Conservation (phyloP, 129 eudicot genomes). For the Dittrichia graveolens region DNA sequence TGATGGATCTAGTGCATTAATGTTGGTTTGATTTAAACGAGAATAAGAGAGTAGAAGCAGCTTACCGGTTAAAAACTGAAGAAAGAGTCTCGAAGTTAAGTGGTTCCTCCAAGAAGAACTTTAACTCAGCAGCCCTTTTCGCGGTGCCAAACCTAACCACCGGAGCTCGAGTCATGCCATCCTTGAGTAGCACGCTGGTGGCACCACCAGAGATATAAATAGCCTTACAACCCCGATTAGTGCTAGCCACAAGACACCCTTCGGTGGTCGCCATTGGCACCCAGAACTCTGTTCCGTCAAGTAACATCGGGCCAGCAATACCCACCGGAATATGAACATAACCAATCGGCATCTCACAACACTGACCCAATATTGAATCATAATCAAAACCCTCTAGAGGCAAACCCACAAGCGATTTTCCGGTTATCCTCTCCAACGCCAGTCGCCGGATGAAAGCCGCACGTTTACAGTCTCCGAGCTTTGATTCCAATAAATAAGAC, state of each 20-base stretch:
- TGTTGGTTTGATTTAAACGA: no score
- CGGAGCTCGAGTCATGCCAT: slow-evolving; percentile 81
- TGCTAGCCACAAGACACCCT: slow-evolving; percentile 72
- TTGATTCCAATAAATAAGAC: slow-evolving; percentile 56
- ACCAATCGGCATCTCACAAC: slow-evolving; percentile 91
- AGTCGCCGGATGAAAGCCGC: slow-evolving; percentile 55
- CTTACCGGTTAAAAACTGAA: slow-evolving; percentile 55
- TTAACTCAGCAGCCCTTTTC: slow-evolving; percentile 68
- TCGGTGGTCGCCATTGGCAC: slow-evolving; percentile 89
- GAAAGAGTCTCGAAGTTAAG: slow-evolving; percentile 52
- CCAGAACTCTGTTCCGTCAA: slow-evolving; percentile 51
- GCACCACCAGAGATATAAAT: slow-evolving; percentile 65
- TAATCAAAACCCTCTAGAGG: slow-evolving; percentile 69
- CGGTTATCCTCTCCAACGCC: slow-evolving; percentile 59
- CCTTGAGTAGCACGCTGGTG: slow-evolving; percentile 47
- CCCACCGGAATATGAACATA: slow-evolving; percentile 75
- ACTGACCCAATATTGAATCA: slow-evolving; percentile 70
- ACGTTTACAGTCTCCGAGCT: slow-evolving; percentile 56
- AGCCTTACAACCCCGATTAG: slow-evolving; percentile 74
- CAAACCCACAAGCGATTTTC: slow-evolving; percentile 56
- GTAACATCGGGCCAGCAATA: slow-evolving; percentile 50
- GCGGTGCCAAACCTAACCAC: slow-evolving; percentile 70
- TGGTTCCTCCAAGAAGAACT: slow-evolving; percentile 60
- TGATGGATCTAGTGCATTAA: no score
- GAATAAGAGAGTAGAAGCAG: not conserved